Evolutionary conservation across 306 rosid species (phyloP).

Genomic region (Castanea sativa): DNA sequence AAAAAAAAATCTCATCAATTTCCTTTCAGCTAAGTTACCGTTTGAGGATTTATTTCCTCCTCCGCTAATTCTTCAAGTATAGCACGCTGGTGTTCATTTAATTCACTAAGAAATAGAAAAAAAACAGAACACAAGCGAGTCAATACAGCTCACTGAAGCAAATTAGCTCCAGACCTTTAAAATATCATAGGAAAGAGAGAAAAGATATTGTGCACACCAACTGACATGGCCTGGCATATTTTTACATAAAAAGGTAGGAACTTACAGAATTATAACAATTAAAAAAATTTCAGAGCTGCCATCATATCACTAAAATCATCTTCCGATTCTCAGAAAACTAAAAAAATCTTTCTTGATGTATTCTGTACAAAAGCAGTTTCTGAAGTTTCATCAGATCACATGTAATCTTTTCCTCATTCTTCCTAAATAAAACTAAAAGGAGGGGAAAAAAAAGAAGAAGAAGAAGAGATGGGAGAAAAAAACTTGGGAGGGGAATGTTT

Average conservation of each 20-base stretch:
- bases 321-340: not conserved
- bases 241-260: too few species aligned
- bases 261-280: too few species aligned
- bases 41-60: constrained; percentile 72
- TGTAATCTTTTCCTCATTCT: too few species aligned
- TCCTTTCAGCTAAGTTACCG: constrained; percentile 41
- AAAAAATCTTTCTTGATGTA: not conserved
- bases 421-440: not conserved
- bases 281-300: too few species aligned
- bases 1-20: constrained; percentile 49
- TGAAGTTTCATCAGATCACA: not conserved
- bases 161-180: too few species aligned
- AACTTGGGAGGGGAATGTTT: not conserved
- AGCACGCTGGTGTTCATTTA: constrained; percentile 76
- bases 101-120: constrained; percentile 39
- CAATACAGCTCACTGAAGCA: not conserved
- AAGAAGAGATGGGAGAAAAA: not conserved
- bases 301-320: not conserved
- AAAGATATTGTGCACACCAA: too few species aligned
- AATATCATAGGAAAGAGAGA: too few species aligned
- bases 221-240: too few species aligned
- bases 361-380: not conserved
- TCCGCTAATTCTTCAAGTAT: constrained; percentile 80
- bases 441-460: not conserved
- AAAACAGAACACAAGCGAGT: constrained; percentile 27